Conservation (phyloP, 2,329 filamentous ascomycete genomes). For the Leptosphaerulina australis region DNA sequence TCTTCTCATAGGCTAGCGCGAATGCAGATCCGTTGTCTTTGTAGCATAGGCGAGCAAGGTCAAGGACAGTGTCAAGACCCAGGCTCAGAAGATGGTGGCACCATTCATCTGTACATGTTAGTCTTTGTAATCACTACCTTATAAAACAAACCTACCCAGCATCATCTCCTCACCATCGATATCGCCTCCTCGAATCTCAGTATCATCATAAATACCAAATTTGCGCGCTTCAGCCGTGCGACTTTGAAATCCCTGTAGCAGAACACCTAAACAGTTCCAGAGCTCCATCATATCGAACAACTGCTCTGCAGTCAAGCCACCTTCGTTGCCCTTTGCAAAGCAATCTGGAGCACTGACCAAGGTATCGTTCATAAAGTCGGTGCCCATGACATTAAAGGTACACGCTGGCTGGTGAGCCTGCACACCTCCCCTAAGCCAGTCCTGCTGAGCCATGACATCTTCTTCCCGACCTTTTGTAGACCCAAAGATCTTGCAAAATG, state of each 20-base stretch:
- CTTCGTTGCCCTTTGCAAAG: slow-evolving; percentile 64
- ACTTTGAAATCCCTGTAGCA: slow-evolving; percentile 63
- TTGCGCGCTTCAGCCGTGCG: slow-evolving; percentile 61
- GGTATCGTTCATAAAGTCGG: slow-evolving; percentile 59
- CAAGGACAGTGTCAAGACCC: slow-evolving; percentile 62
- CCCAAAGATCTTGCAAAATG: slow-evolving; percentile 68
- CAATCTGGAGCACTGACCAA: slow-evolving; percentile 62
- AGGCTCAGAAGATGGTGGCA: slow-evolving; percentile 64
- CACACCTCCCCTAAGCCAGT: slow-evolving; percentile 66
- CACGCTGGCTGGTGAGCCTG: slow-evolving; percentile 57
- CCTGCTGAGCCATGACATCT: slow-evolving; percentile 64
- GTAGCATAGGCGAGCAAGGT: slow-evolving; percentile 53
- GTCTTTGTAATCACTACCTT: not conserved
- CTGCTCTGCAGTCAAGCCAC: slow-evolving; percentile 61
- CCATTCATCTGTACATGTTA: slow-evolving; percentile 61
- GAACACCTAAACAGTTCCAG: slow-evolving; percentile 64
- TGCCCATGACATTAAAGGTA: slow-evolving; percentile 55
- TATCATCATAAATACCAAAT: slow-evolving; percentile 61
- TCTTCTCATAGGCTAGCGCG: slow-evolving; percentile 58
- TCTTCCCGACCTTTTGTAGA: slow-evolving; percentile 63
- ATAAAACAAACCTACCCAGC: slow-evolving; percentile 52
- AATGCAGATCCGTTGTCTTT: slow-evolving; percentile 55
- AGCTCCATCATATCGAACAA: slow-evolving; percentile 69
- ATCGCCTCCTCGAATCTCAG: slow-evolving; percentile 55
- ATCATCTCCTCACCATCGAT: slow-evolving; percentile 59